phyloP scores from a whole-genome alignment of 169 alveolate species.

The Plasmodium berghei region DNA sequence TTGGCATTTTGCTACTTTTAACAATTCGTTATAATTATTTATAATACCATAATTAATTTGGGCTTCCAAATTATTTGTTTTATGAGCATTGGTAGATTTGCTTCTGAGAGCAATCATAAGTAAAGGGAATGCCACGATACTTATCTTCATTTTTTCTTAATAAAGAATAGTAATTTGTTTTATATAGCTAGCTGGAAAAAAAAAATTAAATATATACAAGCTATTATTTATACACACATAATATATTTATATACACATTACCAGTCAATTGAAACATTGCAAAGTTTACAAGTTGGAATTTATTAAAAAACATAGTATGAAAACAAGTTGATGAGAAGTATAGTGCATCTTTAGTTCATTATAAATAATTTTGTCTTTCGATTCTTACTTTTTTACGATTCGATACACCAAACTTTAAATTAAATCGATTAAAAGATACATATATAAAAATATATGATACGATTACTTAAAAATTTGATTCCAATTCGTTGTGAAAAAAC shows the following conservation, averaged over 20 bases:
- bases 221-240: too few species aligned
- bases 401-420: not conserved
- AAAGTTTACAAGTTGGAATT: too few species aligned
- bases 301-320: too few species aligned
- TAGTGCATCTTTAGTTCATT: too few species aligned
- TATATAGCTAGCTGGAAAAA: too few species aligned
- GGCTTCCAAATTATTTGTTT: not conserved
- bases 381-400: not conserved
- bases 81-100: not conserved
- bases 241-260: too few species aligned
- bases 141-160: not conserved
- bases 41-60: slow-evolving; percentile 2
- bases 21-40: slow-evolving; percentile 36
- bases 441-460: not conserved
- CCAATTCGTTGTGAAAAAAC: not conserved
- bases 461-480: too few species aligned
- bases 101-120: slow-evolving; percentile 6
- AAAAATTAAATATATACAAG: too few species aligned
- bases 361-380: not conserved
- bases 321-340: too few species aligned
- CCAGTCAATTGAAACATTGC: too few species aligned
- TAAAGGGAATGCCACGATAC: not conserved
- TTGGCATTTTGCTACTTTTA: slow-evolving; percentile 47
- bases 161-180: too few species aligned
- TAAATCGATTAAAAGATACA: not conserved